Evolutionary conservation across 164 flowering plant genomes (phyloP), one percentile per base, ranked within the genome.

Genomic region (Echeveria elegans): DNA sequence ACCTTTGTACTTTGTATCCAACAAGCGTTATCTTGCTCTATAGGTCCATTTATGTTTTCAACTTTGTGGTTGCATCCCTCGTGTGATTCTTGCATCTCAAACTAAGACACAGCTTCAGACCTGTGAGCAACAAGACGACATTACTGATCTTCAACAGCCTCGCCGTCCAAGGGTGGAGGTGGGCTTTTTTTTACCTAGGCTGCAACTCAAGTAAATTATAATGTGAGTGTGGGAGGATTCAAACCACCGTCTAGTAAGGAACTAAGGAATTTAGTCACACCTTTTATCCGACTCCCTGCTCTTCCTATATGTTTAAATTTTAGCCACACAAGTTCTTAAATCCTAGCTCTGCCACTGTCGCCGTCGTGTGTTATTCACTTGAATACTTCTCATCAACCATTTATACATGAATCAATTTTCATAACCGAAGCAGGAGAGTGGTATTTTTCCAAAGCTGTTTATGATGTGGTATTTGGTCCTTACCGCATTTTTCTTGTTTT

Each of bases 281-380:
- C n/a, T n/a, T n/a, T n/a, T n/a, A n/a, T n/a, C n/a, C n/a, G n/a
- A n/a, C n/a, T n/a, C n/a, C n/a, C n/a, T n/a, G n/a, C n/a, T n/a
- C n/a, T n/a, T n/a, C n/a, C n/a, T n/a, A n/a, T n/a, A n/a, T n/a
- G n/a, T n/a, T n/a, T n/a, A n/a, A n/a, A n/a, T n/a, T n/a, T n/a
- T n/a, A n/a, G n/a, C n/a, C n/a, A n/a, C n/a, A n/a, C n/a, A n/a
- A n/a, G n/a, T n/a, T n/a, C n/a, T n/a, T n/a, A n/a, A n/a, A n/a
- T n/a, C n/a, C n/a, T n/a, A n/a, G n/a, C n/a, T n/a, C n/a, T n/a
- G n/a, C n/a, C n/a, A n/a, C n/a, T n/a, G n/a, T 18, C 30, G 31
- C 14, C 78, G 26, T 70, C 28, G 66, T 62, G 76, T 82, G 82
- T 81, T 82, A 80, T 72, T 70, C 64, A 69, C 78, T 79, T 82